Evolutionary conservation across 2,329 filamentous ascomycete species (phyloP).

Genomic region (Calonectria pseudoturangicola): DNA sequence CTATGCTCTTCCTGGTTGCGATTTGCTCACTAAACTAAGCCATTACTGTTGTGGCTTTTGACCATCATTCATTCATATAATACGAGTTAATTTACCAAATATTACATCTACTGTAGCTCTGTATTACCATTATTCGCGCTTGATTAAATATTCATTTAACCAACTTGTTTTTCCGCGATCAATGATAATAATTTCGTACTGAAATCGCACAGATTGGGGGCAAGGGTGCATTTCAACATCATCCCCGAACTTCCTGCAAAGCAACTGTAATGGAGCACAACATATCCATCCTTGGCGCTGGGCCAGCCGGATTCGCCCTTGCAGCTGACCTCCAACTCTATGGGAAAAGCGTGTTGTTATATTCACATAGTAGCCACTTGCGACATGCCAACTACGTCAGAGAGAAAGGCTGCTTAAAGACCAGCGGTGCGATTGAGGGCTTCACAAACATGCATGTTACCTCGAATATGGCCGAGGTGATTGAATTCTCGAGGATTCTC

Average conservation of each 20-base stretch:
- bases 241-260: not conserved
- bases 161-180: not conserved
- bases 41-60: not conserved
- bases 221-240: not conserved
- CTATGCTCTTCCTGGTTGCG: not conserved
- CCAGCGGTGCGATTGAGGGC: conserved; percentile 1
- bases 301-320: conserved; percentile 17
- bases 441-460: conserved; percentile 9
- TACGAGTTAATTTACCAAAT: not conserved
- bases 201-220: not conserved
- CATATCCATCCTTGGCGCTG: conserved; percentile 8
- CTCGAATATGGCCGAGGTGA: not conserved
- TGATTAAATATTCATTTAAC: not conserved
- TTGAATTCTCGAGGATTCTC: conserved; percentile 16
- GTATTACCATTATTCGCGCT: not conserved
- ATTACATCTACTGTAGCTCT: not conserved
- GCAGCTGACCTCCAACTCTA: conserved; percentile 15
- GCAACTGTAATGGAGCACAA: not conserved
- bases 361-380: not conserved
- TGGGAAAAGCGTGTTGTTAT: not conserved
- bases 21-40: not conserved
- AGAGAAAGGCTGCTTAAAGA: not conserved
- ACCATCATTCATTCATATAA: conserved; percentile 1
- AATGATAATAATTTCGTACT: not conserved
- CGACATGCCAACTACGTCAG: conserved; percentile 1